Evolutionary conservation across 1,284 basidiomycete species (phyloP), one percentile per base, ranked within the genome.

Genomic region (Exsudoporus floridanus): DNA sequence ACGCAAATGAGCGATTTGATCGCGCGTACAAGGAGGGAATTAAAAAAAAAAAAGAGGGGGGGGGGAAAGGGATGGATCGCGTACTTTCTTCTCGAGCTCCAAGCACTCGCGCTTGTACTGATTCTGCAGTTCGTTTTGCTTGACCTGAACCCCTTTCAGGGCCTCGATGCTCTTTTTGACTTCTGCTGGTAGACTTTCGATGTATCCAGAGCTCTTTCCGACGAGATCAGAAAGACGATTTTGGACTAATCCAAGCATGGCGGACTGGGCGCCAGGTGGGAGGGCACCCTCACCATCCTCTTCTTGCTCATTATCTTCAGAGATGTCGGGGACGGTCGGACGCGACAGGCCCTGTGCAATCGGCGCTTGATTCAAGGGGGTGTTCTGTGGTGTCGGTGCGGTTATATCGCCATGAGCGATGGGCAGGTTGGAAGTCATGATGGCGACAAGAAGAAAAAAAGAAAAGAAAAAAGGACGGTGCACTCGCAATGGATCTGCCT

Each of bases 91-190:
- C 80, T 99, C 95, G 53, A 99, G 82, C 74, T 96, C 94, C 53
- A 98, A 81, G 67, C 94, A 93, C 75, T 98, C 96, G 68, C 88
- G 85, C 76, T 98, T 98, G 83, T 96, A 97, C 78, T 95, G 84
- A 67, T 90, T 90, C 73, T 98, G 93, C 52, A 98, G 83, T 70
- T 94, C 91, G 64, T 86, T 86, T 75, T 98, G 94, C 77, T 95
- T 89, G 61, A 86, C 86, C 74, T 98, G 95, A 40, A 99, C 81
- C 54, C 94, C 96, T 74, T 98, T 97, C 66, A 99, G 80, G 36
- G 88, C 96, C 74, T 96, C 91, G 66, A 98, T 78, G 65, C 87
- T 90, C 70, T 87, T 80, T 74, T 91, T 92, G 63, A 96, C 84
- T 52, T 88, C 84, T 43, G 79, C 74, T 13, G 95, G 92, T 42